phyloP scores from a whole-genome alignment of 148 eudicot species.

The Dysphania ambrosioides region DNA sequence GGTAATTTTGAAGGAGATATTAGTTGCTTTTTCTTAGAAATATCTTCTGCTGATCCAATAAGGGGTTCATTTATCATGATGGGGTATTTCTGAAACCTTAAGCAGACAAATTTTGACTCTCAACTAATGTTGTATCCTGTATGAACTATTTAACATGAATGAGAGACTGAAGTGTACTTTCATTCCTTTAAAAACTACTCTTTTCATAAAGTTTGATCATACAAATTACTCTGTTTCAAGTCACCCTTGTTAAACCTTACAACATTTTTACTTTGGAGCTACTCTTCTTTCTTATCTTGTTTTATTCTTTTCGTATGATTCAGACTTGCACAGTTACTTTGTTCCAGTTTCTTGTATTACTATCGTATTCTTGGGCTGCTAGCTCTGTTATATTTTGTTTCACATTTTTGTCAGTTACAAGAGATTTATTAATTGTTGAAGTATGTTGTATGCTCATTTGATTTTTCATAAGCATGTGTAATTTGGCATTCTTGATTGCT shows the following conservation, averaged over 20 bases:
- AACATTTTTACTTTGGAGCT: neutral
- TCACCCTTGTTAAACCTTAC: neutral
- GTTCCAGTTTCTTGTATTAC: too few species aligned
- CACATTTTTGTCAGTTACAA: neutral
- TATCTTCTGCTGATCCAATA: neutral
- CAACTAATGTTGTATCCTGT: neutral
- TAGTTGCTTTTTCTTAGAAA: neutral
- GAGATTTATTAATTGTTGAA: neutral
- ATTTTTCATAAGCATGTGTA: neutral
- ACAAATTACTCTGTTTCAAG: neutral
- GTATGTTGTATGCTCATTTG: neutral
- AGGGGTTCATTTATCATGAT: neutral
- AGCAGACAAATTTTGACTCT: too few species aligned
- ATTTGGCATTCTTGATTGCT: neutral
- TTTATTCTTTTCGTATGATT: neutral
- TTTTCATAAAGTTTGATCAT: too few species aligned
- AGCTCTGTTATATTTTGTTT: neutral
- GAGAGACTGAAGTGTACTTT: neutral
- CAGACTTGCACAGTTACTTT: too few species aligned
- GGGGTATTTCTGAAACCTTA: conserved; percentile 1
- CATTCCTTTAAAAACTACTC: too few species aligned
- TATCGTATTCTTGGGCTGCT: too few species aligned
- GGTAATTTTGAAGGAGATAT: neutral
- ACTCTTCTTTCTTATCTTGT: neutral
- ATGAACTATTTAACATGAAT: neutral